Evolutionary conservation across 805 yeast genomes (phyloP), one percentile per base, ranked within the genome.

Genomic region (Starmerella kuoi): DNA sequence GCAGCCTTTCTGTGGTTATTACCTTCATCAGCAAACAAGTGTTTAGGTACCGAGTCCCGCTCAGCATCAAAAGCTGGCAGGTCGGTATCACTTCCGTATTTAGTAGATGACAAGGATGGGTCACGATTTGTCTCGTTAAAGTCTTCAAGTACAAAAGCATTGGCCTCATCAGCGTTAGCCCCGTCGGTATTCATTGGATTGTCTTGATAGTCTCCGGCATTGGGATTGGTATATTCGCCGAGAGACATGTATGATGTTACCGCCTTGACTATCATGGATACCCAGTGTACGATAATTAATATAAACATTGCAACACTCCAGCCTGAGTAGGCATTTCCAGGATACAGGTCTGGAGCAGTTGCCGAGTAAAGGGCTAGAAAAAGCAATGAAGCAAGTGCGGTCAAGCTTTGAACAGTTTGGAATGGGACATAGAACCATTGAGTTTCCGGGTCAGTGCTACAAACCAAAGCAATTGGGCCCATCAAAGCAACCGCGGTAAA

Each of bases 281-380:
- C 46, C 55, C 70, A 73, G 50, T 83, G 94, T 2, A 65, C 60
- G 2, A 69, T 44, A 2, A 76, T 60, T 9, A 75, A 59, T 38
- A 77, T 56, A 9, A 79, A 60, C 45, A 85, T 61, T 9, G 81
- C 70, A 55, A 72, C 64, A 20, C 80, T 70, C 74, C 82, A 75
- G 53, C 69, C 72, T 12, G 73, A 62, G 60, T 86, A 86, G 1
- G 80, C 78, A 56, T 83, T 83, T 31, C 70, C 67, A 1, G 94
- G 94, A 58, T 84, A 88, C 53, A 84, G 64, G 42, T 70, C 67
- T 0, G 82, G 79, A 20, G 76, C 77, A 15, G 78, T 65, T 4
- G 65, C 58, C 31, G 74, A 70, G 55, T 77, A 84, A 8, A 77
- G 61, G 38, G 73, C 68, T 52, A 77, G 72, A 17, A 70, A 60